Base-by-base conservation (phyloP, 2,329 filamentous ascomycete genomes). In the Helotiales sp. region DNA sequence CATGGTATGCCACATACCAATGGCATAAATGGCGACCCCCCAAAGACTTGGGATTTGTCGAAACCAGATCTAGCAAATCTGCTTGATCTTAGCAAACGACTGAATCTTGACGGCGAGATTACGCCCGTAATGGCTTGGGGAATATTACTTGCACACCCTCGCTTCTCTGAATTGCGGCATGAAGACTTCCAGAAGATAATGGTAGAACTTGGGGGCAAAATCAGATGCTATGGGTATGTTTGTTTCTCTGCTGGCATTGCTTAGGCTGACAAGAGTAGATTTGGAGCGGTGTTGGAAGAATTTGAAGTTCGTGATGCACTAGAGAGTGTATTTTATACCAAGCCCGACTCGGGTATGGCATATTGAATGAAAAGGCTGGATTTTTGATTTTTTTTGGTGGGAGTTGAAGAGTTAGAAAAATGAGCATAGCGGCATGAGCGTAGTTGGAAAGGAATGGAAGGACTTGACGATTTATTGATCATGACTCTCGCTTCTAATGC, bases 41-140 rank as follows among this genome's bases (percentile, higher is more conserved):
- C 52, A 70, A 85, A 90, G 71, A 93, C 93, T 50, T 93, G 91
- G 76, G 88, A 95, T 70, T 77, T 95, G 5, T 86, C 82, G 58
- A 90, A 88, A 71, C 83, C 82, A 34, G 91, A 95, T 68, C 80
- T 99, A 50, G 78, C 87, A 52, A 96, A 89, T 54, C 79, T 98
- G 54, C 82, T 97, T 59, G 89, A 96, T 70, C 81, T 97, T 55
- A 96, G 91, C 75, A 84, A 87, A 66, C 86, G 87, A 66, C 80
- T 97, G 25, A 87, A 95, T 66, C 84, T 95, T 2, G 90, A 95
- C 60, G 91, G 91, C 52, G 91, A 96, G 75, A 90, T 98, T 68
- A 98, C 93, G 17, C 95, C 95, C 0, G 90, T 97, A 64, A 96
- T 96, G 91, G 93, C 93, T 0, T 93, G 95, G 85, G 89, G 91